phyloP scores from a whole-genome alignment of 1,284 basidiomycete genomes.

The Taiwanofungus camphoratus region DNA sequence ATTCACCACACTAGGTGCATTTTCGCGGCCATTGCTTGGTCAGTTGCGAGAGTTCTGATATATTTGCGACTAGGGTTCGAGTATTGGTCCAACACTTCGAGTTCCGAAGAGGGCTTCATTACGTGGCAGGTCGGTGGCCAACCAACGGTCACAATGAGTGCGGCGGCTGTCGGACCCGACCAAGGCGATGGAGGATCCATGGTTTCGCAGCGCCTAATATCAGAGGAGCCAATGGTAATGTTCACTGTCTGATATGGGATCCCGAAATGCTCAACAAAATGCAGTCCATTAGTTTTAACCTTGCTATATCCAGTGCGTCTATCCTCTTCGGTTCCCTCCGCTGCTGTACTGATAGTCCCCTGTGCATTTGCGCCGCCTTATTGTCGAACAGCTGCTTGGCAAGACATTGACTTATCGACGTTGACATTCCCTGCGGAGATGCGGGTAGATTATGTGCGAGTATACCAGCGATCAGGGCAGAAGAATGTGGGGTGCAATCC shows the following conservation, averaged over 20 bases:
- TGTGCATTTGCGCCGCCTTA: not conserved
- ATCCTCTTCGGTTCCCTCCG: not conserved
- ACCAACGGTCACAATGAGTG: slow-evolving; percentile 47
- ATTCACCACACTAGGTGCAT: slow-evolving; percentile 42
- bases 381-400: slow-evolving; percentile 43
- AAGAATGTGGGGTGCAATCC: slow-evolving; percentile 56
- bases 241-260: slow-evolving; percentile 1
- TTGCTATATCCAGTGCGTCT: slow-evolving; percentile 35
- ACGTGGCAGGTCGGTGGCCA: slow-evolving; percentile 59
- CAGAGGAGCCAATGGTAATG: slow-evolving; percentile 54
- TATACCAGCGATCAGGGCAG: slow-evolving; percentile 42
- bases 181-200: slow-evolving; percentile 34
- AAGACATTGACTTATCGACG: slow-evolving; percentile 38
- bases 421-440: slow-evolving; percentile 36
- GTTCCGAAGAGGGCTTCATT: slow-evolving; percentile 52
- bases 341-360: not conserved
- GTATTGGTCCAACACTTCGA: slow-evolving; percentile 54
- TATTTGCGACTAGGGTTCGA: slow-evolving; percentile 55
- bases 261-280: slow-evolving; percentile 1
- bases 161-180: slow-evolving; percentile 52
- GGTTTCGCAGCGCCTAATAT: slow-evolving; percentile 48
- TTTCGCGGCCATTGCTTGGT: slow-evolving; percentile 1
- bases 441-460: slow-evolving; percentile 58
- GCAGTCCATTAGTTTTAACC: slow-evolving; percentile 36
- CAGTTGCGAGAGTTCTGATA: not conserved